Base-by-base conservation (phyloP, 257 asterid genomes). In the Salvia hispanica region DNA sequence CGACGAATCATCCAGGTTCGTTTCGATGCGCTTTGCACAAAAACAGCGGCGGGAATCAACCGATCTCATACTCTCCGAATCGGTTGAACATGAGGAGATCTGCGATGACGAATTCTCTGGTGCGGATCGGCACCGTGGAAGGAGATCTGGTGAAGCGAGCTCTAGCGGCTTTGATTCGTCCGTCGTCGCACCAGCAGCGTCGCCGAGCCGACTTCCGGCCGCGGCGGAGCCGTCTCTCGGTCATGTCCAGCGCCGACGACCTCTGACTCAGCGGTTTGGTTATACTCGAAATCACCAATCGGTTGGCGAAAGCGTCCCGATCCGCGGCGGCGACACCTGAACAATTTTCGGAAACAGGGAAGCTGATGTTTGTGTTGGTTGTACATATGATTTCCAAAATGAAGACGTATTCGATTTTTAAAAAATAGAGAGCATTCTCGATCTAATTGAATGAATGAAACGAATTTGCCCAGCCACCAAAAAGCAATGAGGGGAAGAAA, bases 41-140 rank as follows among this genome's bases (percentile, higher is more conserved):
- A 76, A 85, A 81, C 63, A 70, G 75, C 67, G 62, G 65, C 0
- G 77, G 54, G 42, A 77, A 70, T 48, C 76, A 73, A 21, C 70
- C 88, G n/a, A 64, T 77, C 4, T 73, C 86, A 3, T 85, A 88
- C 78, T 76, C 92, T 18, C 83, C 92, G 13, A 83, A 81, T 77
- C 77, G 88, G 37, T 57, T 88, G 85, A 88, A 90, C 66, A 85
- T 86, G 79, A 86, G 92, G 79, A 81, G 97, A 77, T 90, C 97
- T 10, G 95, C 97, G 64, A 88, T 90, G 97, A 88, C 92, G 76
- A 90, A 88, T 74, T 86, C 97, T n/a, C 82, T 88, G 36, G 97
- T 90, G 43, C 76, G 95, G 64, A 86, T 88, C 64, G 93, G 95
- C 0, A 89, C 92, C 3, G 96, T 89, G 1, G 96, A 87, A 76